Conservation (phyloP, 306 rosid species). For the Trifolium subterraneum region DNA sequence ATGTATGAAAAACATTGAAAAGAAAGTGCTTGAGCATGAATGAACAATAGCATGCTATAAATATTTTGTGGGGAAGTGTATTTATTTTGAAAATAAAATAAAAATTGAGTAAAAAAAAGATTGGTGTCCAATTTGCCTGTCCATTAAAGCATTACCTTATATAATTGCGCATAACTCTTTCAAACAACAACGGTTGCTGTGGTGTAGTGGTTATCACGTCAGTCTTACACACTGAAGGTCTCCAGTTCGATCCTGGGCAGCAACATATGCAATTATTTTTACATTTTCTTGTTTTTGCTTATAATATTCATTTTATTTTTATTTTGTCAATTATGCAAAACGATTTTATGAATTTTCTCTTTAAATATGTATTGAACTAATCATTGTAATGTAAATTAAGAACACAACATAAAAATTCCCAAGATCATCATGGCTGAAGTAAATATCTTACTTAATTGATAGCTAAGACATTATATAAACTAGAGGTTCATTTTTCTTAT, state of each 20-base stretch:
- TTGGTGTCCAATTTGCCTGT: too few species aligned
- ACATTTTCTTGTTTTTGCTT: background rate
- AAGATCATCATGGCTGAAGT: background rate
- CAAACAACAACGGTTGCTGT: constrained; percentile 36
- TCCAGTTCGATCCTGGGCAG: constrained; percentile 68
- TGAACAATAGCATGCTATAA: too few species aligned
- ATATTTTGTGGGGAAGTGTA: too few species aligned
- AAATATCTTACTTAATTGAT: background rate
- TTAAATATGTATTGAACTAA: background rate
- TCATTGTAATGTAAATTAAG: background rate
- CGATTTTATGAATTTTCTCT: background rate
- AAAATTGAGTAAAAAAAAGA: too few species aligned
- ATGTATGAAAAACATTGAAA: too few species aligned
- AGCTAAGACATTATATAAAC: background rate
- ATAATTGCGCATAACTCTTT: too few species aligned
- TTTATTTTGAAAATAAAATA: too few species aligned
- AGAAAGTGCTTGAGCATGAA: too few species aligned
- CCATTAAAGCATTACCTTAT: too few species aligned
- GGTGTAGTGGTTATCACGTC: constrained; percentile 69
- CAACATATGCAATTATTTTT: background rate
- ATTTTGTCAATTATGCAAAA: too few species aligned
- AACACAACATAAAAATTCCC: background rate
- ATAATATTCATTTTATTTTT: too few species aligned
- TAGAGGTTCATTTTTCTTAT: constrained; percentile 1
- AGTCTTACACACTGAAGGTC: constrained; percentile 63